Evolutionary conservation across 2,329 filamentous ascomycete species (phyloP).

Genomic region (Colletotrichum sp.): DNA sequence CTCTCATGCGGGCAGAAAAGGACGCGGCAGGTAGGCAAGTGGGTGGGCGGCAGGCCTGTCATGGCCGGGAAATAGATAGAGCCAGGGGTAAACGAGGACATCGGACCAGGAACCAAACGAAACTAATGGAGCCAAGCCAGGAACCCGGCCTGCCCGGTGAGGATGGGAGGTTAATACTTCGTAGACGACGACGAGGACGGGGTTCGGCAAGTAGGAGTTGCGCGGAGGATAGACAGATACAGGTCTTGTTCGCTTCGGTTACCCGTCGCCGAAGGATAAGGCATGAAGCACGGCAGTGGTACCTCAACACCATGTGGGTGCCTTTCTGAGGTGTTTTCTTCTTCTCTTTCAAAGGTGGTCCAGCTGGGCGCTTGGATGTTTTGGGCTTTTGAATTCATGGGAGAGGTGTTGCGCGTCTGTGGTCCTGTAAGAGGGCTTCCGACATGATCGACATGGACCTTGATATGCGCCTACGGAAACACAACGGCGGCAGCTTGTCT

Average conservation of each 20-base stretch:
- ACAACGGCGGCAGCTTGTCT: not conserved
- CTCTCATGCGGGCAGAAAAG: not conserved
- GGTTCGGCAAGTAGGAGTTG: not conserved
- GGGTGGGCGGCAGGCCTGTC: not conserved
- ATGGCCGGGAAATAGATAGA: not conserved
- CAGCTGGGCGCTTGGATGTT: not conserved
- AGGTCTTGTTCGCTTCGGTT: not conserved
- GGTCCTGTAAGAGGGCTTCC: not conserved
- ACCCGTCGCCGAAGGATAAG: not conserved
- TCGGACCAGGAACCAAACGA: slow-evolving; percentile 12
- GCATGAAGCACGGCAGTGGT: not conserved
- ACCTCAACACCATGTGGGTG: not conserved
- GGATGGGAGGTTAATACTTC: not conserved
- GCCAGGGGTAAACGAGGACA: not conserved
- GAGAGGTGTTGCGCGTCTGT: not conserved
- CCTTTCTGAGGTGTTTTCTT: not conserved
- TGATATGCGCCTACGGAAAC: not conserved
- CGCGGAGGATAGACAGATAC: not conserved
- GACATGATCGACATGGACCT: not conserved
- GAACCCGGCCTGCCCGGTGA: slow-evolving; percentile 13
- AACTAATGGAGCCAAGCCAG: not conserved
- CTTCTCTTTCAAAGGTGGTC: not conserved
- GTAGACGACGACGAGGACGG: not conserved
- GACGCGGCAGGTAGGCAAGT: not conserved
- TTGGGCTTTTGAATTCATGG: not conserved